Percentiles rank a stretch among this genome's conserved stretches.
phyloP scores from a whole-genome alignment of 352 stramenopile genomes.

The Chrysophaeum taylorii region DNA sequence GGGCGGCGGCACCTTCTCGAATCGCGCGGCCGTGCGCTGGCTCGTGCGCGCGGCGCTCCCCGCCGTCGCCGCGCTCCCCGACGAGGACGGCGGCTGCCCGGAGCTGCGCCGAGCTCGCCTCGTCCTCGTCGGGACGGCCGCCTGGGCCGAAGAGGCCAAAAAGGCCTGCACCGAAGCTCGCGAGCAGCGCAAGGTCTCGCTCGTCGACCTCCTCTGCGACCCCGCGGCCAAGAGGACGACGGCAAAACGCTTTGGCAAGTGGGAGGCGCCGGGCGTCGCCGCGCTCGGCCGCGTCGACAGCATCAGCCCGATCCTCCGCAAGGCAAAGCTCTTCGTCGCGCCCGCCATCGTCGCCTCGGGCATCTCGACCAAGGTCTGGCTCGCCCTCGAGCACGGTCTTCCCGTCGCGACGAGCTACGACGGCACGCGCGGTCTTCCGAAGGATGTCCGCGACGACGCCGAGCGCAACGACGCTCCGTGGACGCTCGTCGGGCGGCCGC shows the following conservation, averaged over 20 bases:
- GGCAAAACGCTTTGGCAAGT: not conserved
- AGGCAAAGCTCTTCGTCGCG: not conserved
- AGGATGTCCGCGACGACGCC: not conserved
- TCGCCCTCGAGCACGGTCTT: constrained; percentile 10
- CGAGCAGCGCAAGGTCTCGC: not conserved
- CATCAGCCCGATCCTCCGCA: not conserved
- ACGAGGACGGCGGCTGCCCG: not conserved
- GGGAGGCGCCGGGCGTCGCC: not conserved
- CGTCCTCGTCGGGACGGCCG: not conserved
- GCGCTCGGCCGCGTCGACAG: not conserved
- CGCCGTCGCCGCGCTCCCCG: not conserved
- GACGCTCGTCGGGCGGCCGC: too few relatives aligned
- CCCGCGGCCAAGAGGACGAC: not conserved
- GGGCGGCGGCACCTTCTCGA: not conserved
- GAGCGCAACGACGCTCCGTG: not conserved
- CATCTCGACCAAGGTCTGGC: constrained; percentile 14
- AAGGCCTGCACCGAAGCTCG: not conserved
- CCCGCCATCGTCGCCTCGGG: constrained; percentile 1
- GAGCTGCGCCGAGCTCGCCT: not conserved
- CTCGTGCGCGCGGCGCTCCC: not conserved
- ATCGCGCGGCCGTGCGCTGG: not conserved
- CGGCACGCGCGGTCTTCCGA: not conserved
- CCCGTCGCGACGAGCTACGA: not conserved
- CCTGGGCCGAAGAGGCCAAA: not conserved
- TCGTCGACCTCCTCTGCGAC: not conserved